Evolutionary conservation across 2,329 filamentous ascomycete species (phyloP).

Genomic region (Nemania serpens): DNA sequence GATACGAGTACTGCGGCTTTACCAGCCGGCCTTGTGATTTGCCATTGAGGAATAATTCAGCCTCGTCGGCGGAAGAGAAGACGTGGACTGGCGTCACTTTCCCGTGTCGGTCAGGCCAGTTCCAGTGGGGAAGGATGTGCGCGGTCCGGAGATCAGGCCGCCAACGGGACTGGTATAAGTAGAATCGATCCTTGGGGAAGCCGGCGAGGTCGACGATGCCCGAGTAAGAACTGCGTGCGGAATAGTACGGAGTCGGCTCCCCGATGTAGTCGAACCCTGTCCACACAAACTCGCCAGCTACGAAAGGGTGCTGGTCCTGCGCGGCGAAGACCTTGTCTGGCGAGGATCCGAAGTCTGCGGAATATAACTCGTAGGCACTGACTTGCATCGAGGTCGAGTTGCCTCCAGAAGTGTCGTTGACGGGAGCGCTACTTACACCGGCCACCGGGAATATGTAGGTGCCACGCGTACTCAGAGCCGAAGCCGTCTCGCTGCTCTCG

Average conservation of each 20-base stretch:
- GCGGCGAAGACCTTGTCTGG: slow-evolving; percentile 57
- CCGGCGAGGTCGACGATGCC: slow-evolving; percentile 62
- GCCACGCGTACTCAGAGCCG: slow-evolving; percentile 54
- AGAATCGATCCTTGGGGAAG: slow-evolving; percentile 61
- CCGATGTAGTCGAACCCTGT: slow-evolving; percentile 56
- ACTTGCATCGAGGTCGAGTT: slow-evolving; percentile 46
- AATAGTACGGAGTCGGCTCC: slow-evolving; percentile 55
- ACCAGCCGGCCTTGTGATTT: slow-evolving; percentile 48
- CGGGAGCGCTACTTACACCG: slow-evolving; percentile 42
- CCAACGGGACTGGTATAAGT: slow-evolving; percentile 60
- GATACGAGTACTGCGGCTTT: slow-evolving; percentile 46
- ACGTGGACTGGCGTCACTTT: slow-evolving; percentile 58
- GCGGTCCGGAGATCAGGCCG: slow-evolving; percentile 51
- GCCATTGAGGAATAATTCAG: slow-evolving; percentile 59
- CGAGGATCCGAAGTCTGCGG: slow-evolving; percentile 51
- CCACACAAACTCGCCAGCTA: slow-evolving; percentile 60
- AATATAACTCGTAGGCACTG: slow-evolving; percentile 58
- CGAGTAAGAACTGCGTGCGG: slow-evolving; percentile 56
- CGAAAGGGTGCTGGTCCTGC: slow-evolving; percentile 55
- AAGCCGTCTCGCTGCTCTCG: slow-evolving; percentile 48
- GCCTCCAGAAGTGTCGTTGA: slow-evolving; percentile 46
- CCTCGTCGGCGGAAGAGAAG: slow-evolving; percentile 56
- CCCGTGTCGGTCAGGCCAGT: slow-evolving; percentile 54
- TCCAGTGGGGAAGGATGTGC: slow-evolving; percentile 62
- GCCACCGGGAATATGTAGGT: slow-evolving; percentile 58